Evolutionary conservation across 2,329 filamentous ascomycete genomes (phyloP).

Genomic region (Paracoccidioides lutzii): DNA sequence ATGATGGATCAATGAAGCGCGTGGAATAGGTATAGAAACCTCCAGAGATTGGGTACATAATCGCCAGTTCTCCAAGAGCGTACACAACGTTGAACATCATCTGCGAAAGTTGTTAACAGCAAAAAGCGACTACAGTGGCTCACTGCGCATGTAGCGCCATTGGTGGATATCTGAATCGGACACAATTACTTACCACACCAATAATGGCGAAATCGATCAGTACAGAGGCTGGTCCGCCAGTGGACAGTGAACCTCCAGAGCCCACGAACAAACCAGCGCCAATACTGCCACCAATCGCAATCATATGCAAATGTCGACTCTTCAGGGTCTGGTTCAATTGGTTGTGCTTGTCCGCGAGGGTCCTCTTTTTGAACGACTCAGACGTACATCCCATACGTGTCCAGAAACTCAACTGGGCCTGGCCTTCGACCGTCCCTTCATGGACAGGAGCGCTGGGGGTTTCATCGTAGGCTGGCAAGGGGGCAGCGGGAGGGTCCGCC

Average conservation of each 20-base stretch:
- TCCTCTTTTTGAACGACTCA: slow-evolving; percentile 28
- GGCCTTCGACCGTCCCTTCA: background rate
- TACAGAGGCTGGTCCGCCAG: slow-evolving; percentile 27
- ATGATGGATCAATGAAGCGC: slow-evolving; percentile 49
- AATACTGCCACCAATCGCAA: slow-evolving; percentile 21
- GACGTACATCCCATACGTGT: slow-evolving; percentile 28
- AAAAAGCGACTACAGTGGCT: too few relatives aligned
- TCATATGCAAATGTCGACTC: slow-evolving; percentile 29
- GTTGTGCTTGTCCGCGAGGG: slow-evolving; percentile 11
- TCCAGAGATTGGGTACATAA: slow-evolving; percentile 50
- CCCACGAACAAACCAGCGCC: slow-evolving; percentile 30
- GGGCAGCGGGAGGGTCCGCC: background rate
- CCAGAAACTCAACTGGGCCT: slow-evolving; percentile 19
- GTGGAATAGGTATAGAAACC: slow-evolving; percentile 51
- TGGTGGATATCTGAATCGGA: background rate
- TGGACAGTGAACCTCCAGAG: slow-evolving; percentile 24
- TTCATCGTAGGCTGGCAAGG: slow-evolving; percentile 6
- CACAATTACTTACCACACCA: slow-evolving; percentile 23
- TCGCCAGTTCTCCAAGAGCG: slow-evolving; percentile 48
- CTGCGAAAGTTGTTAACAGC: slow-evolving; percentile 9
- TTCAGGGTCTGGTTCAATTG: slow-evolving; percentile 19
- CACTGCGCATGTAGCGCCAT: background rate
- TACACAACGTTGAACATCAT: slow-evolving; percentile 49
- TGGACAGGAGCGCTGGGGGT: background rate
- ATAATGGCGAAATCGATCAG: slow-evolving; percentile 40